Base-by-base conservation (phyloP, 805 yeast genomes). In the Groenewaldozyma tartarivorans region DNA sequence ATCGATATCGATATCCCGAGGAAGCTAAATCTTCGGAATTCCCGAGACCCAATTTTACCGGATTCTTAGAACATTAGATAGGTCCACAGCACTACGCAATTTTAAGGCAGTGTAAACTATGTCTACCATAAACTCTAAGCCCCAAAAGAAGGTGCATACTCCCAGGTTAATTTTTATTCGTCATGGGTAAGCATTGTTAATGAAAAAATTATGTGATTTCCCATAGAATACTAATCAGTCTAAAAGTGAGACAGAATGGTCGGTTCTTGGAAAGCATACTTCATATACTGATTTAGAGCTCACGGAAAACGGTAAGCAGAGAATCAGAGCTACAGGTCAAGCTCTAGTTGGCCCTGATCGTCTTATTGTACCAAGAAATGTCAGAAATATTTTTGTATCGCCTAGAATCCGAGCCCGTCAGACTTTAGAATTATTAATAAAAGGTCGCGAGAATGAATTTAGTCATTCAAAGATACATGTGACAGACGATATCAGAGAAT, bases 211-310 rank as follows among this genome's bases (percentile, higher is more conserved):
- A 7, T 15, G 16, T 3, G 26, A 11, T 5, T 18, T 21, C 15
- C 21, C 36, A 21, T 22, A n/a, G 18, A 19, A 18, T 30, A 9
- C 9, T 32, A 9, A 11, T 11, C 35, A 36, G 7, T 7, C 40
- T 13, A 5, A 7, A 22, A 61, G 74, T 21, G 95, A 88, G 65
- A 88, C 97, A 2, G 94, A 80, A 60, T 88, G 97, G 97, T 88
- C 96, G 35, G 79, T 82, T 54, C 72, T 87, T 2, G 97, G 97
- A 20, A 95, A 85, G 58, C 81, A 84, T 63, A 90, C 97, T 3
- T 85, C 96, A 2, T 49, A 68, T 33, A 90, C 97, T 1, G 96
- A 90, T 52, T 57, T 90, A 15, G 77, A 77, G 6, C 71, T 90
- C 55, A 85, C 96, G 1, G 69, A 67, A 2, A 79, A 75, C 51